Evolutionary conservation across 345 rosid species (phyloP).

Genomic region (Rhodomyrtus tomentosa): DNA sequence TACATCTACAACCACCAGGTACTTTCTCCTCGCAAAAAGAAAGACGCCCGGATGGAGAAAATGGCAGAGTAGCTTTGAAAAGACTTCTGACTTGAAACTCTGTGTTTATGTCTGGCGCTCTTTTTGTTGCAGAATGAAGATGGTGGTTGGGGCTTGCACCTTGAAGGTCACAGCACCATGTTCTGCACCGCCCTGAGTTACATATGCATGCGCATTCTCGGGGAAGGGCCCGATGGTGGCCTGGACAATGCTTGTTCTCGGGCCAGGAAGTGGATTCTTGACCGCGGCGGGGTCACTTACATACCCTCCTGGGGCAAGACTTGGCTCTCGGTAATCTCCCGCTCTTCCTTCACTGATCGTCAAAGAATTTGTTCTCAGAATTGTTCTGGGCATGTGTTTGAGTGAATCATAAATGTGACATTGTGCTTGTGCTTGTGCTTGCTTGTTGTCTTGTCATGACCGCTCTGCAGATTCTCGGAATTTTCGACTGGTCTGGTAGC

Average conservation of each 20-base stretch:
- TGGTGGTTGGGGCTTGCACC: conserved; percentile 29
- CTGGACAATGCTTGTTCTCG: conserved; percentile 15
- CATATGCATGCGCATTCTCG: conserved; percentile 25
- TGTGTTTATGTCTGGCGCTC: not conserved
- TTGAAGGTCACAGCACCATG: conserved; percentile 28
- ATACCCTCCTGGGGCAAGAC: conserved; percentile 31
- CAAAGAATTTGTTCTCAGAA: not conserved
- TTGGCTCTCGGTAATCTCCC: conserved; percentile 18
- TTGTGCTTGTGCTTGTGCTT: not conserved
- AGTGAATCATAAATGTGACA: not conserved
- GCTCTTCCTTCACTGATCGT: not conserved
- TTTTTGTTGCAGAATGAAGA: conserved; percentile 12
- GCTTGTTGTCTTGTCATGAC: not conserved
- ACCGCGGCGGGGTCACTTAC: conserved; percentile 17
- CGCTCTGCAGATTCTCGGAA: conserved; percentile 12
- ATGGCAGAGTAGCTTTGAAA: not conserved
- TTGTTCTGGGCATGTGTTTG: not conserved
- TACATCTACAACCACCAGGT: conserved; percentile 24
- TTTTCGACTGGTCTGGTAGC: conserved; percentile 16
- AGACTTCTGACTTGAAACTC: not conserved
- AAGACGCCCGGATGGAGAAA: not conserved
- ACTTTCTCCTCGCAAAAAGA: not conserved
- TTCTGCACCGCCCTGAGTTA: conserved; percentile 19
- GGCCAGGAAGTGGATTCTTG: conserved; percentile 22
- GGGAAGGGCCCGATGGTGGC: conserved; percentile 22